Base-by-base conservation (phyloP, 1,284 basidiomycete species). In the Malassezia arunalokei region DNA sequence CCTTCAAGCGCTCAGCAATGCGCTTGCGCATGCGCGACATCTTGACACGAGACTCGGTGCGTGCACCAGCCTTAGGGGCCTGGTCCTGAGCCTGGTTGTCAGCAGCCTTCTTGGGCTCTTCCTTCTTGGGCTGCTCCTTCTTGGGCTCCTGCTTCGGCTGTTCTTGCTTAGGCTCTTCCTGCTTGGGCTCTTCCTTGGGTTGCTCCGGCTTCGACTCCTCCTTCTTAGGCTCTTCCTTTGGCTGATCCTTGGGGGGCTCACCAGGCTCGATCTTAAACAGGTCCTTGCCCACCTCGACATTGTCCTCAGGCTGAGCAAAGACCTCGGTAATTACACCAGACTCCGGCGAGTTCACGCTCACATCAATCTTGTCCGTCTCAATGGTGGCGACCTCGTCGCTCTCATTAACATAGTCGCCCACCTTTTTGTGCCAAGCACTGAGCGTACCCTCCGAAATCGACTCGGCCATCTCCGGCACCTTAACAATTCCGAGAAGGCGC, bases 361-460 rank as follows among this genome's bases (percentile, higher is more conserved):
- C 88, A 74, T 98, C 92, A 66, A 96, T 96, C 85, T 96, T 96
- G 80, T 98, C 92, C 11, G 92, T 98, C 78, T 98, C 92, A 64
- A 98, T 96, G 43, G 88, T 92, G 27, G 90, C 92, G 51, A 98
- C 80, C 77, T 98, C 92, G 77, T 98, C 92, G 74, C 95, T 89
- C 39, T 80, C 84, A 73, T 84, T 81, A 56, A 98, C 90, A 58
- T 78, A 81, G 73, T 98, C 92, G 40, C 92, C 92, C 46, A 87
- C 83, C 76, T 91, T 82, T 78, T 96, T 96, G 67, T 81, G 80
- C 89, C 90, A 98, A 57, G 87, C 80, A 77, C 91, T 95, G 58
- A 98, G 79, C 5, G 92, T 98, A 49, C 92, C 92, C 76, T 98
- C 92, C 14, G 88, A 88, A 76, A 98, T 94, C 63, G 90, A 95